Base-by-base conservation (phyloP, 331 rosid genomes). In the Pyracantha coccinea region DNA sequence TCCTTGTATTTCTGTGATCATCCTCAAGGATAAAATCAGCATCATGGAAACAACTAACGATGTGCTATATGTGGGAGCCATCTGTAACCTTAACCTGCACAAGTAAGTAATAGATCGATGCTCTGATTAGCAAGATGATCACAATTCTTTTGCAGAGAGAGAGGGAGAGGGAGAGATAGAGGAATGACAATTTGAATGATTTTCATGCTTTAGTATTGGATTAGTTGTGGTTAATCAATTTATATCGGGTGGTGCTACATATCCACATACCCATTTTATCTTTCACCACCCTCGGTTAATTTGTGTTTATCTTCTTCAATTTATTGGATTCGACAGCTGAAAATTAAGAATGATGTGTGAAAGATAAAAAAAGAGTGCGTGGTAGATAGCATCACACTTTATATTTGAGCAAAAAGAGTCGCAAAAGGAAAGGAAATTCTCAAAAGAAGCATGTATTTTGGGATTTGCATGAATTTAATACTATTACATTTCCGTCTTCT, bases 1-100 rank as follows among this genome's bases (percentile, higher is more conserved):
- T 55, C 86, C 84, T 11, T 81, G 54, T 72, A 75, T 76, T 78
- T 76, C 72, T 45, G 85, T 75, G 38, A 78, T 28, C 63, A 77
- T 28, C 66, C 76, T 72, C 44, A 82, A 70, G 27, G 79, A 77
- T 66, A 83, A 74, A 25, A 83, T 75, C 70, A 78, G 38, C 55
- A 74, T 7, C 27, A 75, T 24, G 32, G 7, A 74, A 70, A 65
- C 25, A 19, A 53, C 31, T 50, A 74, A 31, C 55, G 35, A 69
- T 66, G 55, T 41, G 15, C 15, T 41, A 11, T 10, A 41, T 41
- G 47, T 19, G 29, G 45, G 66, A 53, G 71, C 83, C 93, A 89
- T 89, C 74, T 66, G 47, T 57, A 54, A 76, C 71, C 82, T 41
- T 41, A 53, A 53, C 58, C 21, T 71, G 75, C 78, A 54, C 67